These are phyloP conservation scores for Fonsecaea erecta DNA, from an alignment of 2,329 filamentous ascomycete genomes.

Conservation along the genomic window DNA sequence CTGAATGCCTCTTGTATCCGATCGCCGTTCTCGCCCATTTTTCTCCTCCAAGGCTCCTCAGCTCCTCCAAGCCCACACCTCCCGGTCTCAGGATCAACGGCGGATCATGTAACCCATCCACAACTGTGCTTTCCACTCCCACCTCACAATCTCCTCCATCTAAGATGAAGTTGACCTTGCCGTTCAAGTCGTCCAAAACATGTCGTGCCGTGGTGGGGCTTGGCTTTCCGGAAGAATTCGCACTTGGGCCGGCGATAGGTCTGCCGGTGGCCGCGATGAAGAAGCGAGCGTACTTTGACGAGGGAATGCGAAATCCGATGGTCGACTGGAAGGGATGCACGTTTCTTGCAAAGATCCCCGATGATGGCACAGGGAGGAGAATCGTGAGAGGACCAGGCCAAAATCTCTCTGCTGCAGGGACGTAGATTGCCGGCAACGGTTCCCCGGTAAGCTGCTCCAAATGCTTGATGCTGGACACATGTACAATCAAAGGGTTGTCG, in stretches of 20 bases:
- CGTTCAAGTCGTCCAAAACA: slow-evolving; percentile 81
- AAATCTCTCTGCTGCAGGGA: slow-evolving; percentile 76
- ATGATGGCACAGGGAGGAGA: slow-evolving; percentile 74
- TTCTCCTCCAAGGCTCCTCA: slow-evolving; percentile 61
- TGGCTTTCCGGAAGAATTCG: slow-evolving; percentile 91
- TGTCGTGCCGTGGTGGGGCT: slow-evolving; percentile 90
- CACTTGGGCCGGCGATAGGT: slow-evolving; percentile 88
- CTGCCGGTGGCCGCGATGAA: slow-evolving; percentile 79
- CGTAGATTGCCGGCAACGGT: slow-evolving; percentile 74
- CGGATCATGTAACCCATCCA: slow-evolving; percentile 82
- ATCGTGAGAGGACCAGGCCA: slow-evolving; percentile 97
- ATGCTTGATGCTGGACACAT: slow-evolving; percentile 57
- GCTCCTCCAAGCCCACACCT: slow-evolving; percentile 64
- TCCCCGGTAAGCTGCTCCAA: slow-evolving; percentile 33
- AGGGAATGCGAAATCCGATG: slow-evolving; percentile 90
- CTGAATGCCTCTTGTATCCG: slow-evolving; percentile 65
- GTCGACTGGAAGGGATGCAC: slow-evolving; percentile 84
- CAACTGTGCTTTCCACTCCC: slow-evolving; percentile 95
- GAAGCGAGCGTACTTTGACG: slow-evolving; percentile 79
- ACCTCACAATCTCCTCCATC: slow-evolving; percentile 87
- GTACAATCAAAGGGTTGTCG: slow-evolving; percentile 95
- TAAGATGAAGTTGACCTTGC: slow-evolving; percentile 81
- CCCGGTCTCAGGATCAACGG: slow-evolving; percentile 85
- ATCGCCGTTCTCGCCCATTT: slow-evolving; percentile 75
- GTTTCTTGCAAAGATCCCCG: slow-evolving; percentile 74